Evolutionary conservation across 163 green algal species (phyloP), one percentile per base, ranked within the genome.

Genomic region (Scenedesmus sp.): DNA sequence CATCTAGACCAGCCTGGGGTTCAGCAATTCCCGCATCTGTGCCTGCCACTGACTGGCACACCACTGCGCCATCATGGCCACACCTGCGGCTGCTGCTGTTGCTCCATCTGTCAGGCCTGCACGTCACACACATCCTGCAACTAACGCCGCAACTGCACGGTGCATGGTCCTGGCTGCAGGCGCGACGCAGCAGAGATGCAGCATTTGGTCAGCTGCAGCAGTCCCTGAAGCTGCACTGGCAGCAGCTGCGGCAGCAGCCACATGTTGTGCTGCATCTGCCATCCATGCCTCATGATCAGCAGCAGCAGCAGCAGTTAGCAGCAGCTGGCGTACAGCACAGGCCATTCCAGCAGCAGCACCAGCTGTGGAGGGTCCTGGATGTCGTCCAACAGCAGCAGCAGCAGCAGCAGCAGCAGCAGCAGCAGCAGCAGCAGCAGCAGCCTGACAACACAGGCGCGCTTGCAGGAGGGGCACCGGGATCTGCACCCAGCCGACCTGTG

Each of bases 181-280:
- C 59, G 33, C 59, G 20, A 24, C 59, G 59, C 20, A 72, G 59
- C 59, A 72, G 59, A 33, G 59, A 72, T 72, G 59, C 59, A n/a
- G 0, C 59, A 72, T 72, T 72, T 9, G 7, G 24, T 3, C 59
- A 72, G 13, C 59, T 72, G 59, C 59, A 72, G 59, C 59, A 72
- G 59, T 35, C 59, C 59, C 59, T 72, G 59, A 20, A 24, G 59
- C 59, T 72, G 20, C 59, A 72, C 24, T 72, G 59, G 59, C 59
- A 72, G 59, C 40, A 83, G 73, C 73, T 53, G 73, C 73, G 49
- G 73, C 73, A 83, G 73, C 20, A 83, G 73, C 73, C 59, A 35
- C 59, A 72, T 72, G 59, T 72, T 35, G 22, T 72, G 59, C 59
- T 72, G 24, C 59, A 72, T 24, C 24, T 72, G 59, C 59, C 59